Conservation (phyloP, 129 eudicot genomes). For the Centrapalus pauciflorus region DNA sequence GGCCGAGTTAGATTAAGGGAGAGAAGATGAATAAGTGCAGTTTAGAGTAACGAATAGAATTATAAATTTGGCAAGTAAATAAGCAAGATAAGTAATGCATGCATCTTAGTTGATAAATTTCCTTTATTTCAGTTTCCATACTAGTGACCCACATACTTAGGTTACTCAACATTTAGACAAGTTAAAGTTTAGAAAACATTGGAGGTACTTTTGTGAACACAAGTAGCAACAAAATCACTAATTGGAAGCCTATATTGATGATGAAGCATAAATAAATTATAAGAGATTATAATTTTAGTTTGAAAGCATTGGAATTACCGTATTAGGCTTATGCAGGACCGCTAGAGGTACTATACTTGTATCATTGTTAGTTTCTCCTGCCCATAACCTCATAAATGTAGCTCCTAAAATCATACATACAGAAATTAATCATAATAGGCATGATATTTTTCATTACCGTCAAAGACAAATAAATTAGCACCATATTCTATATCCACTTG, state of each 20-base stretch:
- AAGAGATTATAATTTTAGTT: neutral
- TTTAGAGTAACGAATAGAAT: neutral
- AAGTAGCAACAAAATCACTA: constrained; percentile 12
- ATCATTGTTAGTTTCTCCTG: constrained; percentile 52
- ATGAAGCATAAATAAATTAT: neutral
- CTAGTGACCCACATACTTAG: too few relatives aligned
- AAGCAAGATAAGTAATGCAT: too few relatives aligned
- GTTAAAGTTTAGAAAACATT: neutral
- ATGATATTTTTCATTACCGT: neutral
- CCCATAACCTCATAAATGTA: constrained; percentile 55
- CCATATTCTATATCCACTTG: constrained; percentile 6
- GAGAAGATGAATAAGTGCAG: too few relatives aligned
- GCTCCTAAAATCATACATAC: constrained; percentile 47
- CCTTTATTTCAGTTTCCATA: too few relatives aligned
- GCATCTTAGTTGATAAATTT: too few relatives aligned
- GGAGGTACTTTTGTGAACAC: neutral
- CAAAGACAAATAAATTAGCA: neutral
- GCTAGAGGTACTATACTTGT: constrained; percentile 54
- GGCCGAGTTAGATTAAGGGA: too few relatives aligned
- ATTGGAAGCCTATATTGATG: neutral
- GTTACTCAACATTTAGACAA: too few relatives aligned
- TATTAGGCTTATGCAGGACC: constrained; percentile 37
- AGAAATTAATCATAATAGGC: constrained; percentile 1
- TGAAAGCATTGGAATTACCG: constrained; percentile 40
- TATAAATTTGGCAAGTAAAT: too few relatives aligned